These are phyloP conservation scores for Herpetomonas muscarum DNA, from an alignment of 208 protist genomes.

Conservation along the genomic window DNA sequence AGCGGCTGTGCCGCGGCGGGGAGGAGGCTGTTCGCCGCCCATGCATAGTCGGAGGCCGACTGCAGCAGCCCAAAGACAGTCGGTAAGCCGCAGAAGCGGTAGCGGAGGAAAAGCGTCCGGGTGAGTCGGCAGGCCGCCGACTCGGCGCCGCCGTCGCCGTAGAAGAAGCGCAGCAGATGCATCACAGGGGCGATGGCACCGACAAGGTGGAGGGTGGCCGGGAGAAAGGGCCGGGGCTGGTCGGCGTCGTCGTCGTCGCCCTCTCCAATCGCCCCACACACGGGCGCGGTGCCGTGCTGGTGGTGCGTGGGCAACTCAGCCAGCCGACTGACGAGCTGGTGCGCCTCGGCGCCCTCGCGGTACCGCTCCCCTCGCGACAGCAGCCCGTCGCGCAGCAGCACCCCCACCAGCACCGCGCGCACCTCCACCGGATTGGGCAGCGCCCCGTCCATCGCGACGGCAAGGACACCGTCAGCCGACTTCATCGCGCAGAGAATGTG, in stretches of 20 bases:
- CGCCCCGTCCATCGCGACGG: too few relatives aligned
- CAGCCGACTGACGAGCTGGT: too few relatives aligned
- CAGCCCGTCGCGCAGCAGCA: conserved; percentile 36
- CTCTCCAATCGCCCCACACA: too few relatives aligned
- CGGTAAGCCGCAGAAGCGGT: conserved; percentile 21
- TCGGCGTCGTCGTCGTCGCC: too few relatives aligned
- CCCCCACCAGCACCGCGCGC: conserved; percentile 7
- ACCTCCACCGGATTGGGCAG: conserved; percentile 2
- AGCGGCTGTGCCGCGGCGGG: background rate
- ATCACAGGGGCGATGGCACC: conserved; percentile 26
- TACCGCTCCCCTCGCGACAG: conserved; percentile 3
- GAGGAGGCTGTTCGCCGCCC: background rate
- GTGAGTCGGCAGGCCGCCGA: conserved; percentile 26
- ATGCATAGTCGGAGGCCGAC: conserved; percentile 11
- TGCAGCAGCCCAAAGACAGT: conserved; percentile 24
- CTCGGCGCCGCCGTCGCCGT: conserved; percentile 18
- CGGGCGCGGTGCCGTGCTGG: too few relatives aligned
- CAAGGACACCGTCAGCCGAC: too few relatives aligned
- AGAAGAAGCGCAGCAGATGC: conserved; percentile 19
- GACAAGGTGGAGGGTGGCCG: conserved; percentile 21
- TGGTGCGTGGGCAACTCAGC: too few relatives aligned
- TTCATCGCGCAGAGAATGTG: conserved; percentile 18
- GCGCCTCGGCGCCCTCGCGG: background rate
- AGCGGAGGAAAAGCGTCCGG: conserved; percentile 27
- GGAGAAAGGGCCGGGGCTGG: conserved; percentile 20